Evolutionary conservation across 1,284 basidiomycete species (phyloP), one percentile per base, ranked within the genome.

Genomic region (Sanguinoderma infundibulare): DNA sequence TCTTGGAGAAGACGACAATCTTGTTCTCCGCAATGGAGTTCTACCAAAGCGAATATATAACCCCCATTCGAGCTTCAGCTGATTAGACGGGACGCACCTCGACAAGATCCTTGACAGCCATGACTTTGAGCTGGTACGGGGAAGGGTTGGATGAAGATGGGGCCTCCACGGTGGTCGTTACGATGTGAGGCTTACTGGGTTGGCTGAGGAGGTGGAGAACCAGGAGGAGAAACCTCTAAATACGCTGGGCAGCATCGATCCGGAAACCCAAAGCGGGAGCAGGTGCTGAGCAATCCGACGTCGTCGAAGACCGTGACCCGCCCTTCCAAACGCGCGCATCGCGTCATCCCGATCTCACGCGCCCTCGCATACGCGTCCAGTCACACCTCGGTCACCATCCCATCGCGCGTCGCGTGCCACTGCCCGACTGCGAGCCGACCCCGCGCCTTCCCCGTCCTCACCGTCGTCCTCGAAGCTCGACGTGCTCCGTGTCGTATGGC

Each of bases 1-100:
- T 77, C 79, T 92, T 92, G 59, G 89, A 90, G 74, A 92, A 92
- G 60, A 92, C 83, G 44, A 81, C 78, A 62, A 92, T 80, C 70
- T 82, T 84, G 81, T 87, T 81, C 22, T 81, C 75, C 8, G 74
- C 61, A 67, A 91, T 86, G 34, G 83, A 75, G 56, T 72, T 70
- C 89, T 90, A 64, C 28, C n/a, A 17, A 17, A 36, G 40, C 14
- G 15, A 52, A 40, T 12, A 63, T 40, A 26, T n/a, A 26, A 32
- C 20, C 20, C 3, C 6, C 14, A 40, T 15, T 12, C 24, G 26
- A 26, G 28, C 7, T 5, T 12, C 10, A 10, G 10, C 24, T 5
- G 59, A 30, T 30, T 26, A 39, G 8, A 56, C 20, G 9, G 30
- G 20, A 20, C 77, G 46, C 53, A 83, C 82, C 53, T 82, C 78